Base-by-base conservation (phyloP, 805 yeast species). In the Starmera dryadoides region DNA sequence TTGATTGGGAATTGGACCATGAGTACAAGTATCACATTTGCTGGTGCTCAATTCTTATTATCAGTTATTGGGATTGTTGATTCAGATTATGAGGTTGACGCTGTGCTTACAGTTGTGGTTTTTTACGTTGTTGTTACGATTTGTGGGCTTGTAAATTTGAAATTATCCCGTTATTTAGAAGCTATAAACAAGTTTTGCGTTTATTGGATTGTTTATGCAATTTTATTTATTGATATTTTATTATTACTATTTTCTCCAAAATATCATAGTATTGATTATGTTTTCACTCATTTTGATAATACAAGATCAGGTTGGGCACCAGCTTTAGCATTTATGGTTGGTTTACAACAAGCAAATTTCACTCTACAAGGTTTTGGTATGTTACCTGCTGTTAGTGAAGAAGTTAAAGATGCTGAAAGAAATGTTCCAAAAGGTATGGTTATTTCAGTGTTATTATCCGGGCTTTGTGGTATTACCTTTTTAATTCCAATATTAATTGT, bases 281-380 rank as follows among this genome's bases (percentile, higher is more conserved):
- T 83, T 25, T 63, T 84, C 33, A 76, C 86, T 14, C 69, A 70
- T 47, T 83, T 83, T 53, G 87, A 84, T 57, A 81, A 81, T 37
- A 63, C 79, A 8, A 58, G 86, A 37, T 79, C 88, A 5, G 94
- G 93, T 4, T 84, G 88, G 82, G 81, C 86, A 15, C 72, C 68
- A 36, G 70, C 76, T 2, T 50, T 85, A 43, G 86, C 93, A 2
- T 85, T 85, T 45, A 61, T 86, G 37, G 76, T 86, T 33, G 93
- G 93, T 0, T 72, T 86, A 42, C 88, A 82, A 58, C 82, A 85
- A 45, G 79, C 88, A 1, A 78, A 84, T 25, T 82, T 83, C 59
- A 84, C 91, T 18, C 66, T 85, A 53, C 86, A 85, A 43, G 95
- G 93, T 1, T 86, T 82, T 58, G 91, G 91, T 21, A 78, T 85